Percentiles rank a stretch among this genome's conserved stretches.
phyloP scores from a whole-genome alignment of 2,329 filamentous ascomycete species.

The Ramularia collo-cygni region DNA sequence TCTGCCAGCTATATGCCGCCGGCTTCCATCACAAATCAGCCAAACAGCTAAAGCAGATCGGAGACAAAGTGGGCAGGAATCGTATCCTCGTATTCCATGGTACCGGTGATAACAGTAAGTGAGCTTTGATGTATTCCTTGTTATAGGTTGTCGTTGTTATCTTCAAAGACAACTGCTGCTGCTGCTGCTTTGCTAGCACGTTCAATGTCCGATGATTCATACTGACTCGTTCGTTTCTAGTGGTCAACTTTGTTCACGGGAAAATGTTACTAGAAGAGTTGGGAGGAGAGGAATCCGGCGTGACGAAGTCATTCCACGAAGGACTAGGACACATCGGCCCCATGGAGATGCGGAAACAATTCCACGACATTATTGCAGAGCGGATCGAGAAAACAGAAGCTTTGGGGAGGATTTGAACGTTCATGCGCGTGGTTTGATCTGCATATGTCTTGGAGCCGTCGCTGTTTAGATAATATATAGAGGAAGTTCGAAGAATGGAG shows the following conservation, averaged over 20 bases:
- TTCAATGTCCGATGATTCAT: no score
- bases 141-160: no score
- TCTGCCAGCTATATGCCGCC: conserved; percentile 71
- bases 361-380: conserved; percentile 57
- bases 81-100: conserved; percentile 75
- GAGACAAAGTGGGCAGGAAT: conserved; percentile 61
- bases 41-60: conserved; percentile 59
- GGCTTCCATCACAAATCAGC: conserved; percentile 71
- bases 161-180: no score
- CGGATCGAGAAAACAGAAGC: conserved; percentile 47
- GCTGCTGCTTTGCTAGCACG: no score
- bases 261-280: conserved; percentile 60
- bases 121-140: no score
- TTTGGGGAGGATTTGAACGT: conserved; percentile 9
- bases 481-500: no score
- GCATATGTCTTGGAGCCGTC: no score
- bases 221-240: no score
- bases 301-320: conserved; percentile 56
- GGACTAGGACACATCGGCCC: conserved; percentile 69
- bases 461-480: no score
- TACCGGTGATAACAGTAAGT: conserved; percentile 57
- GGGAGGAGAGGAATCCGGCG: conserved; percentile 48
- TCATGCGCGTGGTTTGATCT: no score
- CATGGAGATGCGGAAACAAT: conserved; percentile 63
- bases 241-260: conserved; percentile 68